Base-by-base conservation (phyloP, 2,329 filamentous ascomycete genomes). In the Xylariaceae sp. region DNA sequence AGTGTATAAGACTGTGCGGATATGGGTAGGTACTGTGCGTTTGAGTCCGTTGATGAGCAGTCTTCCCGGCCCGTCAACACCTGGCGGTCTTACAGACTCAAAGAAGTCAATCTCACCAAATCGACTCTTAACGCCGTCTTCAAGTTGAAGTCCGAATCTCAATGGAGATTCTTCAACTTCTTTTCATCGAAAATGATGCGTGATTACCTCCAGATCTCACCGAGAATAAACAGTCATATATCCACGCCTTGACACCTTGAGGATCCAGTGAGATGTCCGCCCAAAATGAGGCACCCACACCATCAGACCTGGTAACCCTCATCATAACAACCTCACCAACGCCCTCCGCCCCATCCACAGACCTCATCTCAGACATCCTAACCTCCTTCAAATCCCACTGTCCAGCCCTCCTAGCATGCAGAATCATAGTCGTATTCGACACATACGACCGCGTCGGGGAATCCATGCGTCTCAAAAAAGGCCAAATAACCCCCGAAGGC, bases 241-340 rank as follows among this genome's bases (percentile, higher is more conserved):
- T 9, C 9, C 37, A 2, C 37, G 8, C 37, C 37, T 13, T 41
- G 37, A 39, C 37, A 3, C 4, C 37, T 4, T 55, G 37, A 49
- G 48, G 37, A 13, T 39, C 13, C 13, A 49, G 34, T 62, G 58
- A 61, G 39, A 65, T 63, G 61, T 49, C 57, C 3, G 48, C 34
- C 10, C 61, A 61, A 30, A 39, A 61, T 59, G 57, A 57, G 15
- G 49, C 23, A 10, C 23, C 30, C 48, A 44, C 51, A 15, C 30
- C 17, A n/a, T 63, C 59, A 34, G 56, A 59, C 37, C 47, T 67
- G 23, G 49, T 80, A 41, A 80, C 77, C 0, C 67, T 80, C 54
- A 75, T 83, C 52, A 75, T 84, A 63, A 83, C 81, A 1, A 83
- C 81, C 0, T 83, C 81, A 2, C 76, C 81, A 0, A 83, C 81